Evolutionary conservation across 441 rosid genomes (phyloP).

Genomic region (Gossypium gossypioides): DNA sequence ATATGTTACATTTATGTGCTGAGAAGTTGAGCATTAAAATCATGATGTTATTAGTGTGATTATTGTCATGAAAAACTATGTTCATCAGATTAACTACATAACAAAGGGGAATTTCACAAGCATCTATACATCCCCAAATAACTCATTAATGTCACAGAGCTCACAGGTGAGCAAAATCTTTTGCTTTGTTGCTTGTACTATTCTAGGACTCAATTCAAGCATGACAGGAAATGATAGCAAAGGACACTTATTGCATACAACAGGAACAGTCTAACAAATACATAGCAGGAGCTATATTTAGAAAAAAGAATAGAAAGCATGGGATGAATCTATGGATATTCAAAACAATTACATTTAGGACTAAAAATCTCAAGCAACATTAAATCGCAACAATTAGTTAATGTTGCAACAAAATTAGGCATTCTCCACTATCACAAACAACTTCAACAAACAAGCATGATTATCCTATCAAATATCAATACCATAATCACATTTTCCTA

Average conservation of each 20-base stretch:
- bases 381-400: background rate
- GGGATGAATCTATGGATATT: background rate
- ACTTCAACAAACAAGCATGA: background rate
- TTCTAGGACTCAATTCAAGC: background rate
- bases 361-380: background rate
- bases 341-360: background rate
- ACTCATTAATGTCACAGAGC: background rate
- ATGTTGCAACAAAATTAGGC: background rate
- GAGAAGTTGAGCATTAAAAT: background rate
- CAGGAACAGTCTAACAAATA: background rate
- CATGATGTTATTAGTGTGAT: background rate
- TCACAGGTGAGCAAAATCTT: background rate
- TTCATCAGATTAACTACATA: background rate
- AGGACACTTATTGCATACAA: background rate
- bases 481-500: background rate
- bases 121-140: background rate
- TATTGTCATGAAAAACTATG: background rate
- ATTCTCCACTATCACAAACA: background rate
- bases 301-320: background rate
- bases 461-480: background rate
- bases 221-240: background rate
- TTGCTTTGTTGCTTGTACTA: background rate
- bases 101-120: background rate
- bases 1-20: background rate
- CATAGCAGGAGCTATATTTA: background rate